These are phyloP conservation scores for Xerocomellus intermedius DNA, from an alignment of 768 basidiomycete species.

Conservation along the genomic window DNA sequence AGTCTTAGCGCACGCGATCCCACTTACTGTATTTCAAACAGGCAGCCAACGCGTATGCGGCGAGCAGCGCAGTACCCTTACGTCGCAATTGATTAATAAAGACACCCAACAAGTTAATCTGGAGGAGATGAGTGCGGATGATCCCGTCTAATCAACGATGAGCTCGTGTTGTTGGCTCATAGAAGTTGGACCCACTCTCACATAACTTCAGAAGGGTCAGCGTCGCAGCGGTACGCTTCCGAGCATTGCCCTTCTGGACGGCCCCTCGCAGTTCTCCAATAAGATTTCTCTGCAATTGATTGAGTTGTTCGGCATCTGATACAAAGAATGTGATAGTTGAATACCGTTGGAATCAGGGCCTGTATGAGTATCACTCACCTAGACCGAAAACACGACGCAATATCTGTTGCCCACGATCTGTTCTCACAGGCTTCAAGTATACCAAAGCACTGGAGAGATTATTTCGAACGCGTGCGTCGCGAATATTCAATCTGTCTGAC, in stretches of 20 bases:
- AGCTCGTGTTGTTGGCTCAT: background rate
- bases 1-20: background rate
- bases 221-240: slow-evolving; percentile 19
- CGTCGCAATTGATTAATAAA: slow-evolving; percentile 16
- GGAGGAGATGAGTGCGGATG: slow-evolving; percentile 8
- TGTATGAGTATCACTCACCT: background rate
- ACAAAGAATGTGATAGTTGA: background rate
- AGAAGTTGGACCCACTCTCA: slow-evolving; percentile 6
- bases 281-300: background rate
- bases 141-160: too few species aligned
- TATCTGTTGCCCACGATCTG: background rate
- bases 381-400: slow-evolving; percentile 15
- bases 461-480: slow-evolving; percentile 5
- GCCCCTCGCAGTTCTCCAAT: slow-evolving; percentile 7
- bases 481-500: slow-evolving; percentile 10
- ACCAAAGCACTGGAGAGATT: slow-evolving; percentile 19
- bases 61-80: slow-evolving; percentile 14
- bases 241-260: background rate
- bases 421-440: background rate
- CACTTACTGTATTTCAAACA: slow-evolving; percentile 16
- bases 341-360: too few species aligned
- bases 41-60: slow-evolving; percentile 16
- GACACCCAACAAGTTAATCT: background rate
- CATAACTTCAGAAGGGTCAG: slow-evolving; percentile 18
- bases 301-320: slow-evolving; percentile 8